Evolutionary conservation across 306 rosid species (phyloP).

Genomic region (Vigna nakashimae): DNA sequence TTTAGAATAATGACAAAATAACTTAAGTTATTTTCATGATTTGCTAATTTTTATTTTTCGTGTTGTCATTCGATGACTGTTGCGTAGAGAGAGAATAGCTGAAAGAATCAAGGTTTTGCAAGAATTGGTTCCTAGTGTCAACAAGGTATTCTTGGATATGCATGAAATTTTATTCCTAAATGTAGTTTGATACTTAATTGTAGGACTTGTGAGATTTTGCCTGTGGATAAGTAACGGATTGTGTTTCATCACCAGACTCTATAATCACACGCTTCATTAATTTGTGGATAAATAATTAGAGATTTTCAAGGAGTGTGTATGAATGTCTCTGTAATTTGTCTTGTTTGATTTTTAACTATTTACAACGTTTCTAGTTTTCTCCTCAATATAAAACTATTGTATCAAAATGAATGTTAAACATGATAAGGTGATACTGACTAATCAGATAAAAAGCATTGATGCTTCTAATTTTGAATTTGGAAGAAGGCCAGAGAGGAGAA

Average conservation of each 20-base stretch:
- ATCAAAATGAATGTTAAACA: too few species aligned
- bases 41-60: conserved; percentile 1
- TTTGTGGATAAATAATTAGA: background rate
- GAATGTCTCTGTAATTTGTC: too few species aligned
- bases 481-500: conserved; percentile 41
- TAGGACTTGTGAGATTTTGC: conserved; percentile 6
- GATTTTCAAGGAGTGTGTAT: too few species aligned
- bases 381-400: too few species aligned
- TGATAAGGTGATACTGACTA: too few species aligned
- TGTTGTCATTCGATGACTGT: conserved; percentile 54
- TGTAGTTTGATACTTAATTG: conserved; percentile 28
- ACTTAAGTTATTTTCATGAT: conserved; percentile 8
- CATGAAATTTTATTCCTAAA: conserved; percentile 14
- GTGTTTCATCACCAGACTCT: conserved; percentile 12
- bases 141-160: conserved; percentile 64
- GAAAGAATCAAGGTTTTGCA: conserved; percentile 97
- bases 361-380: too few species aligned
- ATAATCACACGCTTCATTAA: background rate
- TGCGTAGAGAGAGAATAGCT: conserved; percentile 97
- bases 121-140: conserved; percentile 95
- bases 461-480: too few species aligned
- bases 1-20: background rate
- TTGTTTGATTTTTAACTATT: too few species aligned
- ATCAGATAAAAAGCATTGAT: too few species aligned
- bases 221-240: background rate